Evolutionary conservation across 306 rosid genomes (phyloP).

Genomic region (Cucumis cinereus): DNA sequence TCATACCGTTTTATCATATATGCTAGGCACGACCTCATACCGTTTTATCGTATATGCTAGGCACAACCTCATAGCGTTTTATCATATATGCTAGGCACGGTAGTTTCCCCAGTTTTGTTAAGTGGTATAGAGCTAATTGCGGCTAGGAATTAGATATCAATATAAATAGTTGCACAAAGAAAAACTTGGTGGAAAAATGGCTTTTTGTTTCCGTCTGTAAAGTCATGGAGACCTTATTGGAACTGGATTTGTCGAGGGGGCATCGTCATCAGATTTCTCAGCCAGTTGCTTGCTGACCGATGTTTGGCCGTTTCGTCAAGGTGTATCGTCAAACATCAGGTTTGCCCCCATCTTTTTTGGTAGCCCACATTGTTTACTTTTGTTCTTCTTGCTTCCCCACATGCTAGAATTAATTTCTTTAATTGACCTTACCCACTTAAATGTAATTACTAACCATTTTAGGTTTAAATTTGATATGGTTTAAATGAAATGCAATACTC

Average conservation of each 20-base stretch:
- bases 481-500: not conserved
- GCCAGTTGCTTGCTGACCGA: not conserved
- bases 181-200: not conserved
- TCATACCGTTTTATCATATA: not conserved
- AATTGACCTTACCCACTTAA: not conserved
- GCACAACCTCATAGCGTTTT: not conserved
- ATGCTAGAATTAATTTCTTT: not conserved
- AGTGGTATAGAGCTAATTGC: not conserved
- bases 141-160: not conserved
- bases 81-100: not conserved
- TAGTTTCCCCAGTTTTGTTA: not conserved
- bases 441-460: not conserved
- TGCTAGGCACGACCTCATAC: constrained; percentile 3
- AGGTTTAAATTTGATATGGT: not conserved
- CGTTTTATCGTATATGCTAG: not conserved
- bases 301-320: not conserved
- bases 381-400: not conserved
- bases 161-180: not conserved
- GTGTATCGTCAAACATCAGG: not conserved
- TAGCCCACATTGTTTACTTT: not conserved
- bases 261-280: not conserved
- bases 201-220: not conserved
- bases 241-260: not conserved
- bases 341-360: not conserved
- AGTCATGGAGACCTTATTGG: not conserved